Conservation (phyloP, 441 rosid genomes). For the Viola pubescens region DNA sequence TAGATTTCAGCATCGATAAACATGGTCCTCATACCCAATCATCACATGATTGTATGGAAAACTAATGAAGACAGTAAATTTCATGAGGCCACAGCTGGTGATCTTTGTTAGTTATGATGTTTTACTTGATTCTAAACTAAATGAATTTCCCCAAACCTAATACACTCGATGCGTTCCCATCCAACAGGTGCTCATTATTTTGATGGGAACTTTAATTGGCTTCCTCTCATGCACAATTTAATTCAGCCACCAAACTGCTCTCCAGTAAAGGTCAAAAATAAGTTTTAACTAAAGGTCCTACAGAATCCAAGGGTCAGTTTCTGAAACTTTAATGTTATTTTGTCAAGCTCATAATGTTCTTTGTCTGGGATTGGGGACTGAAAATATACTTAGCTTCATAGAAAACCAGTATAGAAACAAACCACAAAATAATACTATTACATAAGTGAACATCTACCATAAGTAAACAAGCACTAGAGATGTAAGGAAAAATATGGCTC, state of each 20-base stretch:
- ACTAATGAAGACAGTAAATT: too few species aligned
- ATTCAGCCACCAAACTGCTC: not conserved
- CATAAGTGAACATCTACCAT: not conserved
- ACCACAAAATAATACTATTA: too few species aligned
- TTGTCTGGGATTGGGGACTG: not conserved
- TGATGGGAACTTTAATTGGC: not conserved
- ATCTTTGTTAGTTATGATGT: too few species aligned
- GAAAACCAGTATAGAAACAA: not conserved
- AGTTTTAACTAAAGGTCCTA: not conserved
- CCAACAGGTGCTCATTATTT: too few species aligned
- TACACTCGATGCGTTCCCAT: too few species aligned
- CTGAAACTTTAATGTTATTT: not conserved
- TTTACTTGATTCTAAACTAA: too few species aligned
- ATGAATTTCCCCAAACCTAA: too few species aligned
- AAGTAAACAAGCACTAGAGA: conserved; percentile 2
- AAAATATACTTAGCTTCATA: not conserved
- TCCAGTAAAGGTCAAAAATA: not conserved
- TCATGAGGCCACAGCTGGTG: too few species aligned
- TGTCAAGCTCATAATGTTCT: not conserved
- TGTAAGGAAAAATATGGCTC: conserved; percentile 27
- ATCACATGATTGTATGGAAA: too few species aligned
- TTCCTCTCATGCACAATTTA: not conserved
- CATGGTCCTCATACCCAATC: too few species aligned
- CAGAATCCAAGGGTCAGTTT: not conserved
- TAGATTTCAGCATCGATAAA: too few species aligned